Evolutionary conservation across 75 land plant species (phyloP).

Genomic region (Larix kaempferi): DNA sequence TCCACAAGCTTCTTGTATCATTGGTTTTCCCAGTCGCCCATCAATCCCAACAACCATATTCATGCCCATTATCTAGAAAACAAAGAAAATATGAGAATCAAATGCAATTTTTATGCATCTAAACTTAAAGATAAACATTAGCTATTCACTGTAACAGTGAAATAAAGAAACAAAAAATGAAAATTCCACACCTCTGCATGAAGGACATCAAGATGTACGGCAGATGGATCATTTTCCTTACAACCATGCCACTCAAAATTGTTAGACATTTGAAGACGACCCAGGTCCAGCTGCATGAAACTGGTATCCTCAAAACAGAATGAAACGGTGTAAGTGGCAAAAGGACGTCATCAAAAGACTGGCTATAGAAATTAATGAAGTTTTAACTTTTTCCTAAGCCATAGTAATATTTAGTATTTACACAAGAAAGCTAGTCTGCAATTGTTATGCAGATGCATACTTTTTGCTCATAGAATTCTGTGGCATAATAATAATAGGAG

Average conservation of each 20-base stretch:
- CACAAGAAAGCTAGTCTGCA: not conserved
- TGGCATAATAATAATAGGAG: slow-evolving; percentile 90
- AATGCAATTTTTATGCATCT: not conserved
- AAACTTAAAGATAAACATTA: not conserved
- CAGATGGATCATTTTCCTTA: slow-evolving; percentile 63
- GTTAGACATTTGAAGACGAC: slow-evolving; percentile 67
- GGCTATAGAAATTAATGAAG: not conserved
- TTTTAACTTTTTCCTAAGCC: not conserved
- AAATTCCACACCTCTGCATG: slow-evolving; percentile 76
- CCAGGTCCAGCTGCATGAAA: slow-evolving; percentile 95
- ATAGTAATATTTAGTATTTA: not conserved
- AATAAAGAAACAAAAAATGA: not conserved
- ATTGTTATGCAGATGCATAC: slow-evolving; percentile 45
- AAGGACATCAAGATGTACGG: slow-evolving; percentile 93
- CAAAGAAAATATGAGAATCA: not conserved
- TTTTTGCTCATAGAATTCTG: slow-evolving; percentile 79
- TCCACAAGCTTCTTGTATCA: slow-evolving; percentile 79
- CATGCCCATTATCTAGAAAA: slow-evolving; percentile 77
- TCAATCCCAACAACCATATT: slow-evolving; percentile 90
- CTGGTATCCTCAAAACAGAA: slow-evolving; percentile 31
- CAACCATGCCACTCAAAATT: slow-evolving; percentile 86
- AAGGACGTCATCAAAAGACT: not conserved
- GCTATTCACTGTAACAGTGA: not conserved
- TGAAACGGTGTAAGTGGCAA: not conserved
- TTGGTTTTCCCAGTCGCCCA: slow-evolving; percentile 74